Evolutionary conservation across 2,329 filamentous ascomycete species (phyloP).

Genomic region (Aspergillus luchuensis): DNA sequence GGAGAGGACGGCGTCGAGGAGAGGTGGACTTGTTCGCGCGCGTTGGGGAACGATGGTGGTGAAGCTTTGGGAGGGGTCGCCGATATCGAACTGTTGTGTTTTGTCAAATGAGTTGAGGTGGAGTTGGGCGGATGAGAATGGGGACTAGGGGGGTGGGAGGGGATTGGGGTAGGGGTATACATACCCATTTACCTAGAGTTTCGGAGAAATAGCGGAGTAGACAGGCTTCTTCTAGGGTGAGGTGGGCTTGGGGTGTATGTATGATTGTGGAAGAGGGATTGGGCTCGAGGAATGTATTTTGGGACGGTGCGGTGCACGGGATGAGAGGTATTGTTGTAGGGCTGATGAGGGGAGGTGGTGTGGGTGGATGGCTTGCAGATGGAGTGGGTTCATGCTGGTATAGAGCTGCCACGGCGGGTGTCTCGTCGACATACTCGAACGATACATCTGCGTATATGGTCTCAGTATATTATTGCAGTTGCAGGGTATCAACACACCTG

Average conservation of each 20-base stretch:
- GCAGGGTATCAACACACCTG: not conserved
- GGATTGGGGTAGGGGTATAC: not conserved
- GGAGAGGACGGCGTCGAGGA: conserved; percentile 41
- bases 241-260: not conserved
- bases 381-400: not conserved
- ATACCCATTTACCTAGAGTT: conserved; percentile 22
- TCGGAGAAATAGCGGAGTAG: conserved; percentile 24
- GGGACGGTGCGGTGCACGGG: not conserved
- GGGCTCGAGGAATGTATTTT: not conserved
- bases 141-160: too few relatives aligned
- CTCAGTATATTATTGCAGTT: not conserved
- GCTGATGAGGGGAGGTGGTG: not conserved
- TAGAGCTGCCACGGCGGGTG: conserved; percentile 9
- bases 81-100: conserved; percentile 39
- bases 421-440: conserved; percentile 16
- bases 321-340: not conserved
- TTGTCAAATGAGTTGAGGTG: too few relatives aligned
- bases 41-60: conserved; percentile 43
- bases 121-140: too few relatives aligned
- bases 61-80: conserved; percentile 44
- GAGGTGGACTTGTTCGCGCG: conserved; percentile 41
- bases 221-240: conserved; percentile 20
- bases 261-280: not conserved
- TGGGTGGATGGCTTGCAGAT: not conserved
- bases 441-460: not conserved